Conservation (phyloP, 1,284 basidiomycete genomes). For the Cronartium quercuum region DNA sequence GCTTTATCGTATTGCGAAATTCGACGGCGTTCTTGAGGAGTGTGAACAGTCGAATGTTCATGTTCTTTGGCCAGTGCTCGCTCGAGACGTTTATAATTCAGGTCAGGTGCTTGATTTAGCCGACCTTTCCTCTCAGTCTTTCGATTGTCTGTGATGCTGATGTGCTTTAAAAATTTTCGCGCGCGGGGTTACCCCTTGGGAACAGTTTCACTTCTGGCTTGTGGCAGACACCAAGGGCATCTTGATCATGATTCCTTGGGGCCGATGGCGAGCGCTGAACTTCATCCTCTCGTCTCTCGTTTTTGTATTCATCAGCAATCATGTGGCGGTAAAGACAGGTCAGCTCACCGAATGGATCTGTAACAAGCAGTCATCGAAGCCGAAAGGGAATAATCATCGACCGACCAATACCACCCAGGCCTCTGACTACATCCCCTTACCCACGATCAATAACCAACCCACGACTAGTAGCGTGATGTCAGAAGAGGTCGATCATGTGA, state of each 20-base stretch:
- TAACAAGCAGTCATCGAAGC: constrained; percentile 13
- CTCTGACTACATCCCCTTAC: background rate
- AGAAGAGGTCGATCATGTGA: background rate
- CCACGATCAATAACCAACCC: background rate
- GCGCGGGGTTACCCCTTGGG: background rate
- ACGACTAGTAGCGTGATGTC: background rate
- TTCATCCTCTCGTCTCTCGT: constrained; percentile 66
- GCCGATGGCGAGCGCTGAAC: constrained; percentile 65
- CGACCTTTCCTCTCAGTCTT: background rate
- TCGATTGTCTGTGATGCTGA: background rate
- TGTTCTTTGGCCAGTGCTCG: constrained; percentile 72
- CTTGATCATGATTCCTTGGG: constrained; percentile 69
- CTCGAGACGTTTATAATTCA: constrained; percentile 74
- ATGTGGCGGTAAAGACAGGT: constrained; percentile 22
- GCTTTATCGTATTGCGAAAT: constrained; percentile 69
- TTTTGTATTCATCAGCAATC: constrained; percentile 36
- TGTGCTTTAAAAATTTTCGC: background rate
- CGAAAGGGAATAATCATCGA: background rate
- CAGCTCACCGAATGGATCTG: constrained; percentile 24
- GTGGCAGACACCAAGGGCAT: constrained; percentile 79
- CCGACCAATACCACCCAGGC: background rate
- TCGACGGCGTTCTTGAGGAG: constrained; percentile 65
- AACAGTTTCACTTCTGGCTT: constrained; percentile 79
- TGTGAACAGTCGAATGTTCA: constrained; percentile 63
- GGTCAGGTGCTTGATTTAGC: constrained; percentile 9